Evolutionary conservation across 2,329 filamentous ascomycete species (phyloP).

Genomic region (Blumeria hordei): DNA sequence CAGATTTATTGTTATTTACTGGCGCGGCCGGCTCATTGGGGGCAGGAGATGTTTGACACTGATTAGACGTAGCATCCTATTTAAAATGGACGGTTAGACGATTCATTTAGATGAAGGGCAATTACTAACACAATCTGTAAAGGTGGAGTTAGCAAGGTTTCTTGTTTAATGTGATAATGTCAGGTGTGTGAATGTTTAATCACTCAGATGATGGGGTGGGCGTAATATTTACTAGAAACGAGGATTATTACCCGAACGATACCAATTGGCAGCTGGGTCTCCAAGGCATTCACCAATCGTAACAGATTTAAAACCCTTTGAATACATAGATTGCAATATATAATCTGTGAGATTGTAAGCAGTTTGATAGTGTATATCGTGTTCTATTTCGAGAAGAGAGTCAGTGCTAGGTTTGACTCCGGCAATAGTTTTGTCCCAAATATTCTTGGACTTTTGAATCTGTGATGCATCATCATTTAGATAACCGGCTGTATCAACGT

Average conservation of each 20-base stretch:
- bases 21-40: neutral
- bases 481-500: conserved; percentile 26
- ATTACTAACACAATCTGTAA: neutral
- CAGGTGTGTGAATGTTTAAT: neutral
- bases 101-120: neutral
- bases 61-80: neutral
- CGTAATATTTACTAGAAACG: neutral
- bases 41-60: neutral
- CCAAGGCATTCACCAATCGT: conserved; percentile 24
- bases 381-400: conserved; percentile 25
- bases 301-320: conserved; percentile 17
- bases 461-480: conserved; percentile 18
- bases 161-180: neutral
- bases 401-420: conserved; percentile 4
- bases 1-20: neutral
- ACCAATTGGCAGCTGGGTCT: conserved; percentile 21
- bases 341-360: conserved; percentile 16
- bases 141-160: neutral
- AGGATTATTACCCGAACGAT: conserved; percentile 10
- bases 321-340: conserved; percentile 15
- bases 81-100: neutral
- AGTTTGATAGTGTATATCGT: conserved; percentile 18
- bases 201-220: neutral
- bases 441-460: conserved; percentile 24
- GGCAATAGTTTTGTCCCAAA: conserved; percentile 11